Evolutionary conservation across 345 rosid genomes (phyloP).

Genomic region (Ricinus communis): DNA sequence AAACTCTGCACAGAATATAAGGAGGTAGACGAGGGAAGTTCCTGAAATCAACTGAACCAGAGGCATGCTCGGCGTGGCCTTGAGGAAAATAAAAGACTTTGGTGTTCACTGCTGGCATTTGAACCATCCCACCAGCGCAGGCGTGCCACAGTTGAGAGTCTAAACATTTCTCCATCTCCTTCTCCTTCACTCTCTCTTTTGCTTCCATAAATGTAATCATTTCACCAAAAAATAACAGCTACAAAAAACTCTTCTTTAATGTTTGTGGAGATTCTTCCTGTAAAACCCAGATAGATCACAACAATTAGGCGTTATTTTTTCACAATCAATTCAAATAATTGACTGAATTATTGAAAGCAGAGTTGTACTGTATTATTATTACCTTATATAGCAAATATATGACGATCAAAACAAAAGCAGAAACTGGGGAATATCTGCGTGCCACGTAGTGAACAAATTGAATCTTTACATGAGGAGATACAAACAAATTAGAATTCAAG

Average conservation of each 20-base stretch:
- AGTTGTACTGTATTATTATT: slow-evolving; percentile 10
- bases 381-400: slow-evolving; percentile 30
- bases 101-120: slow-evolving; percentile 29
- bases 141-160: slow-evolving; percentile 38
- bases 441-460: slow-evolving; percentile 7
- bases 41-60: slow-evolving; percentile 23
- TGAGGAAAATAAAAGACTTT: slow-evolving; percentile 33
- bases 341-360: background rate
- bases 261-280: slow-evolving; percentile 18
- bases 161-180: slow-evolving; percentile 29
- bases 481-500: slow-evolving; percentile 12
- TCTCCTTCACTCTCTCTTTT: slow-evolving; percentile 46
- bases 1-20: slow-evolving; percentile 23
- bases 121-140: slow-evolving; percentile 35
- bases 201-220: slow-evolving; percentile 74
- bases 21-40: slow-evolving; percentile 24
- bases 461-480: background rate
- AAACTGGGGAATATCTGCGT: slow-evolving; percentile 11
- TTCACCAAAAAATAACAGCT: slow-evolving; percentile 23
- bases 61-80: slow-evolving; percentile 30
- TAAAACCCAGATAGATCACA: slow-evolving; percentile 14
- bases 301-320: background rate
- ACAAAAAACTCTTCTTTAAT: background rate
- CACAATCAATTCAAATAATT: background rate
- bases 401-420: background rate